Percentiles rank a stretch among this genome's conserved stretches.
Conservation (phyloP, 2,329 filamentous ascomycete genomes). For the Drechslera avenae region DNA sequence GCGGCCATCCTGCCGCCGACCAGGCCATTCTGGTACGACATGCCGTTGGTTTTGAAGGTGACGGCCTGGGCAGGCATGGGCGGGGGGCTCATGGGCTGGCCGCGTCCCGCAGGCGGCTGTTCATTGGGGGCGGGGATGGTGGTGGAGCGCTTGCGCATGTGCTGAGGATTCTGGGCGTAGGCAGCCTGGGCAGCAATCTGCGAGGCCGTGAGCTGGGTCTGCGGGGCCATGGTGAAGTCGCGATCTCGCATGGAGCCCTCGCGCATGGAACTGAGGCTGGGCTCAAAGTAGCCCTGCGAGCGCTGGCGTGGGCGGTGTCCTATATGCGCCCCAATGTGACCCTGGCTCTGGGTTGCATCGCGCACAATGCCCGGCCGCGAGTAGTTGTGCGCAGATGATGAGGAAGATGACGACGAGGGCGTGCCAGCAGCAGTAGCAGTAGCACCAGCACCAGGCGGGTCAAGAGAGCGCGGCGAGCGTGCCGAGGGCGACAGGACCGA, state of each 20-base stretch:
- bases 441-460: slow-evolving; percentile 30
- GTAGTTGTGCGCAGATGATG: slow-evolving; percentile 41
- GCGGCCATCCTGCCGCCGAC: slow-evolving; percentile 67
- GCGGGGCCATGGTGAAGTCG: slow-evolving; percentile 51
- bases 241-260: slow-evolving; percentile 54
- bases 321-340: slow-evolving; percentile 42
- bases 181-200: slow-evolving; percentile 82
- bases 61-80: slow-evolving; percentile 53
- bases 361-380: slow-evolving; percentile 46
- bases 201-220: slow-evolving; percentile 62
- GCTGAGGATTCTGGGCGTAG: slow-evolving; percentile 65
- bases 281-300: slow-evolving; percentile 77
- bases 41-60: slow-evolving; percentile 50
- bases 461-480: slow-evolving; percentile 12
- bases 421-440: not conserved
- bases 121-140: slow-evolving; percentile 67
- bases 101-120: slow-evolving; percentile 22
- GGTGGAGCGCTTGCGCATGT: slow-evolving; percentile 71
- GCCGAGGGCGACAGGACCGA: slow-evolving; percentile 25
- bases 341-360: slow-evolving; percentile 40
- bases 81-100: slow-evolving; percentile 61
- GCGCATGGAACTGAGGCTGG: slow-evolving; percentile 66
- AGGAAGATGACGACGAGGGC: no score
- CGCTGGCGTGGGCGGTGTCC: slow-evolving; percentile 69
- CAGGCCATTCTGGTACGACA: slow-evolving; percentile 65